These are phyloP conservation scores for Chamaenerion angustifolium DNA, from an alignment of 345 rosid genomes.

Conservation along the genomic window DNA sequence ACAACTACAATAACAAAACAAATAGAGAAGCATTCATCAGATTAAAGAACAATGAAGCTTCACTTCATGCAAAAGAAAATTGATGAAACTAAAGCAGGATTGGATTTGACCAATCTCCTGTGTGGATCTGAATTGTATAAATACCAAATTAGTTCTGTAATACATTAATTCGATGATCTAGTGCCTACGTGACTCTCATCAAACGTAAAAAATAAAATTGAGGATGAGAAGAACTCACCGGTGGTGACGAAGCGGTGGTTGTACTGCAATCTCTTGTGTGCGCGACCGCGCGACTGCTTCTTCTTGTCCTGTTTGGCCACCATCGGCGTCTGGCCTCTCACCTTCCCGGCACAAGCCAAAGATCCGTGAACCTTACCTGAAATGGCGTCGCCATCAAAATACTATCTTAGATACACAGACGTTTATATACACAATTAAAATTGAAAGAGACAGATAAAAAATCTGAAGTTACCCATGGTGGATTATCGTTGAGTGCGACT, in stretches of 20 bases:
- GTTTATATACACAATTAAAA: no score
- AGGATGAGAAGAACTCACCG: no score
- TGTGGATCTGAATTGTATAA: no score
- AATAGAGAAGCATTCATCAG: no score
- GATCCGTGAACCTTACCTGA: conserved; percentile 85
- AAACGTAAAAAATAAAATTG: no score
- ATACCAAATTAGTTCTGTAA: no score
- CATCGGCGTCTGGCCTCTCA: conserved; percentile 72
- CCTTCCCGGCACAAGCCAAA: no score
- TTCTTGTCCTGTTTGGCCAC: conserved; percentile 79
- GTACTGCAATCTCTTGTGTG: conserved; percentile 76
- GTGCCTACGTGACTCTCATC: no score
- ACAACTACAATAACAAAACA: conserved; percentile 35
- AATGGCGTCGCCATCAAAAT: not conserved
- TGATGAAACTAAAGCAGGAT: no score
- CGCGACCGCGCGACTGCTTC: conserved; percentile 75
- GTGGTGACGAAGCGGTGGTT: conserved; percentile 80
- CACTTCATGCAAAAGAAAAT: no score
- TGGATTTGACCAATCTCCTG: no score
- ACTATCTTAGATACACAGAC: not conserved
- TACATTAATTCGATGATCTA: not conserved
- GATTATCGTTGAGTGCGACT: not conserved
- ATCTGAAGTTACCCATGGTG: not conserved
- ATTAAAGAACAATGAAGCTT: no score
- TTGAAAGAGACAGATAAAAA: not conserved